phyloP scores from a whole-genome alignment of 495 filamentous ascomycete species.

The Cairneyella variabilis region DNA sequence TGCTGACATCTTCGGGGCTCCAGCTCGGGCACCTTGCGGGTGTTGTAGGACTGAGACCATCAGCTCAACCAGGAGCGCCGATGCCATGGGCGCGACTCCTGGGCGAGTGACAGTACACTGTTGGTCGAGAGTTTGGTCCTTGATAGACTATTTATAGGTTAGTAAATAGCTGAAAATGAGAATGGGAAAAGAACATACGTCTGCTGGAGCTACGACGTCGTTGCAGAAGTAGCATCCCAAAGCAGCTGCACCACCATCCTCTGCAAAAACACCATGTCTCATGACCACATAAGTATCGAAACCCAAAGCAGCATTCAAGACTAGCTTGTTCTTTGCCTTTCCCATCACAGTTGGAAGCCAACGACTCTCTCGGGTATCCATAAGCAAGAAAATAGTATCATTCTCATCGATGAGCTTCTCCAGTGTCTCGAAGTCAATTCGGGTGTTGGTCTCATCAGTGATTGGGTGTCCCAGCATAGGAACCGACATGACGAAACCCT shows the following conservation, averaged over 20 bases:
- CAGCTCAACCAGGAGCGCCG: conserved; percentile 86
- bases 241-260: conserved; percentile 51
- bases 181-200: conserved; percentile 63
- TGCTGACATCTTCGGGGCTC: conserved; percentile 36
- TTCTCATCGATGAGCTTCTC: conserved; percentile 76
- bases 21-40: conserved; percentile 54
- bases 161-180: background rate
- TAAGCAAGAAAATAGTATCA: conserved; percentile 89
- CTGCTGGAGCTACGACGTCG: conserved; percentile 90
- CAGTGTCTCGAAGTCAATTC: conserved; percentile 70
- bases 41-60: conserved; percentile 87
- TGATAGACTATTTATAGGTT: conserved; percentile 53
- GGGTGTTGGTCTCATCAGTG: conserved; percentile 59
- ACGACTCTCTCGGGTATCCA: conserved; percentile 92
- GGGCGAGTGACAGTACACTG: conserved; percentile 97
- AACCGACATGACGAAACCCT: conserved; percentile 75
- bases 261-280: conserved; percentile 71
- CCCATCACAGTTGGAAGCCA: conserved; percentile 99
- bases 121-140: conserved; percentile 91
- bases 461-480: conserved; percentile 95
- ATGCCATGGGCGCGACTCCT: conserved; percentile 87
- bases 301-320: conserved; percentile 92
- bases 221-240: conserved; percentile 98
- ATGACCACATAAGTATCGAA: conserved; percentile 98
- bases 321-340: conserved; percentile 86